phyloP scores from a whole-genome alignment of 768 basidiomycete species.

The Lentinula raphanica region DNA sequence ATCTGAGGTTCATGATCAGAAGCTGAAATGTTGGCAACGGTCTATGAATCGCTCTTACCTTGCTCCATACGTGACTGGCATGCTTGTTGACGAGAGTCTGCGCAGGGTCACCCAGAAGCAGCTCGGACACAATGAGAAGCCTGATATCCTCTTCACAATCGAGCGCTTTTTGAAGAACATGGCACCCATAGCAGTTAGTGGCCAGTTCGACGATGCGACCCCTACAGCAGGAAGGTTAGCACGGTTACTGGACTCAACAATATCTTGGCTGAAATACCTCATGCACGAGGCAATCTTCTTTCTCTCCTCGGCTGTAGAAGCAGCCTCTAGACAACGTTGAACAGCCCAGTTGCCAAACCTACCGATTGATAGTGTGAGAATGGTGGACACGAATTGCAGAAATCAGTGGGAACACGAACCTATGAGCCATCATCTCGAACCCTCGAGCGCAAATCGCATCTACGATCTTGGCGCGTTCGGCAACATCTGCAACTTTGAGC shows the following conservation, averaged over 20 bases:
- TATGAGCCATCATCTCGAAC: slow-evolving; percentile 90
- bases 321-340: slow-evolving; percentile 80
- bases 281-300: slow-evolving; percentile 83
- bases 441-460: slow-evolving; percentile 82
- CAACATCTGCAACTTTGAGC: slow-evolving; percentile 75
- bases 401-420: slow-evolving; percentile 28
- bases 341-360: slow-evolving; percentile 95
- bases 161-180: slow-evolving; percentile 84
- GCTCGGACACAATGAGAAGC: slow-evolving; percentile 76
- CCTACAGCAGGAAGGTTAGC: slow-evolving; percentile 27
- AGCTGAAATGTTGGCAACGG: not conserved
- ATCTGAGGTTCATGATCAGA: slow-evolving; percentile 41
- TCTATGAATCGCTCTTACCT: slow-evolving; percentile 38
- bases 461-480: slow-evolving; percentile 77
- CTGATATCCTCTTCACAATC: slow-evolving; percentile 88
- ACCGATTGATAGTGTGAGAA: slow-evolving; percentile 9
- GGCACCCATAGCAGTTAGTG: slow-evolving; percentile 86
- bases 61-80: slow-evolving; percentile 90
- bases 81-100: slow-evolving; percentile 87
- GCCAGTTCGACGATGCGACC: slow-evolving; percentile 83
- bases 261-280: slow-evolving; percentile 43
- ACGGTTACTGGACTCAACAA: slow-evolving; percentile 6
- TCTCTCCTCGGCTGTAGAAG: slow-evolving; percentile 66
- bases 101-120: slow-evolving; percentile 79
- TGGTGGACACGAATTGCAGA: not conserved